Conservation (phyloP, 441 rosid species). For the Corymbia citriodora region DNA sequence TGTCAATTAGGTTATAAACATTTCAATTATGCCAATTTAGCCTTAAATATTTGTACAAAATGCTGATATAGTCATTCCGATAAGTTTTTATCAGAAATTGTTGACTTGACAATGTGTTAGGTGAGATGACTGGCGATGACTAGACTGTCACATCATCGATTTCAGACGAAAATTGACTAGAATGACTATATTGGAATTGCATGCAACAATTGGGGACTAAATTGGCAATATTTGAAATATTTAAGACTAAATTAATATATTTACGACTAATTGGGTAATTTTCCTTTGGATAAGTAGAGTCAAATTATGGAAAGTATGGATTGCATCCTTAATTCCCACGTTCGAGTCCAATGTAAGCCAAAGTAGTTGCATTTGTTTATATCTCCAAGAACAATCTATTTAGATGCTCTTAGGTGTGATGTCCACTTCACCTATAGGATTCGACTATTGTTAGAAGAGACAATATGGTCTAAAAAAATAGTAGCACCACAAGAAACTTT, state of each 20-base stretch:
- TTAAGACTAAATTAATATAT: not conserved
- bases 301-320: not conserved
- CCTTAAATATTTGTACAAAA: not conserved
- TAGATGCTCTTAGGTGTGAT: not conserved
- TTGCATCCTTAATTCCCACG: not conserved
- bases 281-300: not conserved
- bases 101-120: fast-evolving
- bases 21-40: not conserved
- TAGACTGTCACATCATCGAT: not conserved
- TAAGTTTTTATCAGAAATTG: not conserved
- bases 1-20: fast-evolving
- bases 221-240: not conserved
- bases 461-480: not conserved
- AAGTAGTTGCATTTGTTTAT: not conserved
- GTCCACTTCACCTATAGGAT: not conserved
- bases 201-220: fast-evolving
- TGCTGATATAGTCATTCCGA: fast-evolving
- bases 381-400: not conserved
- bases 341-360: not conserved
- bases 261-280: not conserved
- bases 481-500: not conserved
- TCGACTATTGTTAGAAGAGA: not conserved
- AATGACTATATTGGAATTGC: not conserved
- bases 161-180: not conserved
- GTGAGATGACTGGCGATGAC: not conserved